Evolutionary conservation across 805 yeast species (phyloP).

Genomic region (Grigorovia jiainica): DNA sequence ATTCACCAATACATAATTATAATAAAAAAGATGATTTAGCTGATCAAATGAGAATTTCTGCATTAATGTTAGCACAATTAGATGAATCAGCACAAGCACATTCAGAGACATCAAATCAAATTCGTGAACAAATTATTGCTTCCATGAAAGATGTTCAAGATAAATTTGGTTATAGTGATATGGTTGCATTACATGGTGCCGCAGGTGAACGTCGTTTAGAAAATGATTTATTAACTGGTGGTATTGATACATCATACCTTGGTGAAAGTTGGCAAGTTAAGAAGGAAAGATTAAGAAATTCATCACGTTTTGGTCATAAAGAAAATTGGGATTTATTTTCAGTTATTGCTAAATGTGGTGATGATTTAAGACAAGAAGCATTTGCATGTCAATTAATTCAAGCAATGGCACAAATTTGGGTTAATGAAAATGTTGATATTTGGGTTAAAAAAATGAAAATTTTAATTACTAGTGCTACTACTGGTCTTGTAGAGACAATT

Average conservation of each 20-base stretch:
- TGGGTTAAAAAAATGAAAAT: slow-evolving; percentile 96
- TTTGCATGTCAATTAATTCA: slow-evolving; percentile 92
- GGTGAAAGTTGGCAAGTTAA: slow-evolving; percentile 93
- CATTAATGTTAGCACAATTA: slow-evolving; percentile 85
- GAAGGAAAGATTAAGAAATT: slow-evolving; percentile 65
- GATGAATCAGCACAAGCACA: slow-evolving; percentile 51
- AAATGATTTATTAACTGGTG: slow-evolving; percentile 83
- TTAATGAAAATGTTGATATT: slow-evolving; percentile 51
- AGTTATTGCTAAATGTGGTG: slow-evolving; percentile 93
- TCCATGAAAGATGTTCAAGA: slow-evolving; percentile 73
- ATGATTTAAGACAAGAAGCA: slow-evolving; percentile 92
- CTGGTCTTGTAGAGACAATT: slow-evolving; percentile 93
- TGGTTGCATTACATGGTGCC: slow-evolving; percentile 47
- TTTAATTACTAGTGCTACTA: slow-evolving; percentile 76
- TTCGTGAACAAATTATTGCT: slow-evolving; percentile 58
- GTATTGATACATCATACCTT: slow-evolving; percentile 50
- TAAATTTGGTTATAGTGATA: slow-evolving; percentile 44
- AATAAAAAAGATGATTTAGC: slow-evolving; percentile 45
- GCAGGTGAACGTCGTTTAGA: slow-evolving; percentile 90
- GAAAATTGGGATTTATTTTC: slow-evolving; percentile 93
- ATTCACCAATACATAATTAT: neutral
- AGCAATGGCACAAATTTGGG: slow-evolving; percentile 82
- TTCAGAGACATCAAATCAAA: slow-evolving; percentile 46
- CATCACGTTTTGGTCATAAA: slow-evolving; percentile 74
- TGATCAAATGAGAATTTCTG: slow-evolving; percentile 91